Evolutionary conservation across 306 rosid genomes (phyloP).

Genomic region (Betula pendula): DNA sequence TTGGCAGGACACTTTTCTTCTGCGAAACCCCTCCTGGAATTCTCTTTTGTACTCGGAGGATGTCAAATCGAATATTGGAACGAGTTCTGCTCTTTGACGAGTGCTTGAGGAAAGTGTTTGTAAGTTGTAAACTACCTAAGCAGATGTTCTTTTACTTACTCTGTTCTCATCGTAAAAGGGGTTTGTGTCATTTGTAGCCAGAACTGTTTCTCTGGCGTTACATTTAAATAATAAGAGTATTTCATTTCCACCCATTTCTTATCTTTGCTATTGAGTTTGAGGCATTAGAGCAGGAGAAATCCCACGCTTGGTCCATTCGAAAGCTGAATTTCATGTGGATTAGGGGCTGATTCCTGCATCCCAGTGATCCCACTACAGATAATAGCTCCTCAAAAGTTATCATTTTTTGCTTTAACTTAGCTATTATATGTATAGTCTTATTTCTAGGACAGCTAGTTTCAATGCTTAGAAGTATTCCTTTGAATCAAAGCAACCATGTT

Average conservation of each 20-base stretch:
- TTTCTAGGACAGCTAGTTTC: no score
- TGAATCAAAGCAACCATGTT: no score
- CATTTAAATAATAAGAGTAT: not conserved
- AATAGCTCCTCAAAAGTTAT: no score
- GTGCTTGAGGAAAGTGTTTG: not conserved
- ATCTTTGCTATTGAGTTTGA: no score
- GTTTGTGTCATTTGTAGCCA: not conserved
- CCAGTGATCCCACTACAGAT: no score
- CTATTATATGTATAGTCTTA: no score
- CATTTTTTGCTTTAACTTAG: no score
- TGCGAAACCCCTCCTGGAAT: constrained; percentile 67
- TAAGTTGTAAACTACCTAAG: not conserved
- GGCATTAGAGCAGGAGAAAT: no score
- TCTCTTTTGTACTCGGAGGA: constrained; percentile 50
- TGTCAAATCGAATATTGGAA: constrained; percentile 48
- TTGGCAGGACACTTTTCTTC: constrained; percentile 85
- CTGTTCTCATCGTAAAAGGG: not conserved
- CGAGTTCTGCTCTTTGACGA: not conserved
- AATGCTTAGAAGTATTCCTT: no score
- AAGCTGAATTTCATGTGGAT: no score
- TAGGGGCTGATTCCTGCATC: no score
- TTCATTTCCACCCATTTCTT: not conserved
- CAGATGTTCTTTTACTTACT: not conserved
- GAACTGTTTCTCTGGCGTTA: not conserved
- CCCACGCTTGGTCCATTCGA: no score